Percentiles rank a stretch among this genome's conserved stretches.
Conservation (phyloP, 192 early-diverging fungal genomes). For the Coemansia sp. region DNA sequence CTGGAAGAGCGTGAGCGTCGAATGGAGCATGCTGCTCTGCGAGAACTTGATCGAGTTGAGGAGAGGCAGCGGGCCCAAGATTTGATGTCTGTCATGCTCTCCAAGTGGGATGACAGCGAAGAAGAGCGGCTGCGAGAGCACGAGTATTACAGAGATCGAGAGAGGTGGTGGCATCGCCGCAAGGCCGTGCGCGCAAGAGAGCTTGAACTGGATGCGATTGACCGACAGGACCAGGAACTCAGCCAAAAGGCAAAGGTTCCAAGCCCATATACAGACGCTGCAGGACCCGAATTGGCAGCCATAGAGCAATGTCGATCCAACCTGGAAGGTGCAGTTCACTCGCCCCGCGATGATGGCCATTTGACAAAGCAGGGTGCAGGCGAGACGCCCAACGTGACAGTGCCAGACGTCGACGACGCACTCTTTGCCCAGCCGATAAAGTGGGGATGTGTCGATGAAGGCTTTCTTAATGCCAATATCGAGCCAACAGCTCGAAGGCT, state of each 20-base stretch:
- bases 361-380: neutral
- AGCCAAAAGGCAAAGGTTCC: conserved; percentile 18
- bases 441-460: conserved; percentile 33
- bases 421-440: conserved; percentile 38
- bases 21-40: conserved; percentile 27
- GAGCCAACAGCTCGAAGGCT: conserved; percentile 76
- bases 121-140: conserved; percentile 48
- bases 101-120: conserved; percentile 40
- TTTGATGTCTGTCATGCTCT: conserved; percentile 14
- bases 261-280: conserved; percentile 14
- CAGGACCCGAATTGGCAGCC: conserved; percentile 4
- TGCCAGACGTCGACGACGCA: conserved; percentile 4
- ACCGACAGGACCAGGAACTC: conserved; percentile 56
- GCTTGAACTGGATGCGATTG: conserved; percentile 66
- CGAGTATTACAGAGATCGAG: conserved; percentile 75
- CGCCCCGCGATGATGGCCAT: neutral
- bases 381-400: neutral
- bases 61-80: conserved; percentile 22
- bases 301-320: neutral
- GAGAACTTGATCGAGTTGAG: conserved; percentile 40
- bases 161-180: conserved; percentile 73
- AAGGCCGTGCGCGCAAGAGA: conserved; percentile 63
- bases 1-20: conserved; percentile 26
- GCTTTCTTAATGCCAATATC: conserved; percentile 65
- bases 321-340: neutral